phyloP scores from a whole-genome alignment of 306 rosid genomes.

The Sicyos edulis region DNA sequence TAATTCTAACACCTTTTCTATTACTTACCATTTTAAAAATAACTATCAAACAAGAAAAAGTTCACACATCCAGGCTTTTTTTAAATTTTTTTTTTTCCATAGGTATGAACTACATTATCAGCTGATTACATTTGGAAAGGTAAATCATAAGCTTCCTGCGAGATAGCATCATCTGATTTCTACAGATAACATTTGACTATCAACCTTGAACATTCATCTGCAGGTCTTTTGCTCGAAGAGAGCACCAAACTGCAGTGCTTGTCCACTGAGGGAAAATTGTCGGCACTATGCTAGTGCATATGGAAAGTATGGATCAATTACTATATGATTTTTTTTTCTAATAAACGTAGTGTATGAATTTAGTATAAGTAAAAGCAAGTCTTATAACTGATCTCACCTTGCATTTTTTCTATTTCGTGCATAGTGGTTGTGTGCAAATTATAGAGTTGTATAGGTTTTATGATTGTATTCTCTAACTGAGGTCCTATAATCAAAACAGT shows the following conservation, averaged over 20 bases:
- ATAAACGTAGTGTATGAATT: too few species aligned
- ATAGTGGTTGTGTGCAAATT: neutral
- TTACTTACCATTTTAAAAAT: neutral
- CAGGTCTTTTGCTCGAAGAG: constrained; percentile 62
- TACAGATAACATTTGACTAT: neutral
- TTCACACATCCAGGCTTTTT: neutral
- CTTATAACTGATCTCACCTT: neutral
- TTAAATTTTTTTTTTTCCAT: neutral
- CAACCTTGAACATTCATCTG: neutral
- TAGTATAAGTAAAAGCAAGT: neutral
- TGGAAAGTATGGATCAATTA: constrained; percentile 37
- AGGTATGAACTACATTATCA: constrained; percentile 76
- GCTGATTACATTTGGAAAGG: constrained; percentile 82
- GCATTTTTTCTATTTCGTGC: neutral
- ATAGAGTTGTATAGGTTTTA: neutral
- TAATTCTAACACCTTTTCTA: constrained; percentile 25
- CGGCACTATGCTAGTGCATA: constrained; percentile 42
- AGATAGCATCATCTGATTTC: neutral
- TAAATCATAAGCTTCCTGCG: neutral
- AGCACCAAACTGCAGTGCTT: constrained; percentile 55
- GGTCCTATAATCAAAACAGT: constrained; percentile 27
- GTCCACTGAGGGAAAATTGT: constrained; percentile 54
- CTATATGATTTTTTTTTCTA: neutral
- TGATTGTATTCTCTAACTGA: neutral
- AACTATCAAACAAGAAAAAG: neutral